These are phyloP conservation scores for Cerrena zonata DNA, from an alignment of 1,284 basidiomycete genomes.

Conservation along the genomic window DNA sequence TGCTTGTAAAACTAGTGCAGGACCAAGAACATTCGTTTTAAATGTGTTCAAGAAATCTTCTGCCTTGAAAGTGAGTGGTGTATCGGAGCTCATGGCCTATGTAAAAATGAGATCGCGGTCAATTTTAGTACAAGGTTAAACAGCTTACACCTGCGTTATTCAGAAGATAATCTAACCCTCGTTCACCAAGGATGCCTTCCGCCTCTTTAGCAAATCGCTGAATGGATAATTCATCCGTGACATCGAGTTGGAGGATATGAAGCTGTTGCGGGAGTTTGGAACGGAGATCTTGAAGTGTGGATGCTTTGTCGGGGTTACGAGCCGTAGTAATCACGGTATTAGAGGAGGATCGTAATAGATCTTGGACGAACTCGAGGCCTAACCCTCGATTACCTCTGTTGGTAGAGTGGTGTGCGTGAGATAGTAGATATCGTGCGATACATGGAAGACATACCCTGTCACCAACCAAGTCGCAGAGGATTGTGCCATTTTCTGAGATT, in stretches of 20 bases:
- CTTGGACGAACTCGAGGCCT: constrained; percentile 34
- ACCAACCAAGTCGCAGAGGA: constrained; percentile 7
- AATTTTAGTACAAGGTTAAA: too few relatives aligned
- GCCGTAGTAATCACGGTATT: constrained; percentile 37
- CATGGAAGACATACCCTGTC: constrained; percentile 4
- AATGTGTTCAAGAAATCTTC: constrained; percentile 19
- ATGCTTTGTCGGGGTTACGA: constrained; percentile 29
- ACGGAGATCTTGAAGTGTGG: constrained; percentile 23
- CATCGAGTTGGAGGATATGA: constrained; percentile 32
- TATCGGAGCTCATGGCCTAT: background rate
- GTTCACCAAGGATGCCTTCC: constrained; percentile 23
- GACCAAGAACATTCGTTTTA: constrained; percentile 30
- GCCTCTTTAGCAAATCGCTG: constrained; percentile 21
- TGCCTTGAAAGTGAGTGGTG: constrained; percentile 21
- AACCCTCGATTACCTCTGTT: constrained; percentile 37
- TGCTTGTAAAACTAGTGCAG: constrained; percentile 26
- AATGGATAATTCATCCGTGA: constrained; percentile 26
- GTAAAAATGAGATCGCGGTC: too few relatives aligned
- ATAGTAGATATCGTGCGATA: too few relatives aligned
- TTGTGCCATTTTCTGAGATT: too few relatives aligned
- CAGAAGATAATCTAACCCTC: constrained; percentile 33
- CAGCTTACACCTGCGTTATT: constrained; percentile 38
- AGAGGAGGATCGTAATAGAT: constrained; percentile 27
- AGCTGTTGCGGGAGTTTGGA: constrained; percentile 22
- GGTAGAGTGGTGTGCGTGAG: background rate